phyloP scores from a whole-genome alignment of 495 filamentous ascomycete species.

The Thermothielavioides terrestris region DNA sequence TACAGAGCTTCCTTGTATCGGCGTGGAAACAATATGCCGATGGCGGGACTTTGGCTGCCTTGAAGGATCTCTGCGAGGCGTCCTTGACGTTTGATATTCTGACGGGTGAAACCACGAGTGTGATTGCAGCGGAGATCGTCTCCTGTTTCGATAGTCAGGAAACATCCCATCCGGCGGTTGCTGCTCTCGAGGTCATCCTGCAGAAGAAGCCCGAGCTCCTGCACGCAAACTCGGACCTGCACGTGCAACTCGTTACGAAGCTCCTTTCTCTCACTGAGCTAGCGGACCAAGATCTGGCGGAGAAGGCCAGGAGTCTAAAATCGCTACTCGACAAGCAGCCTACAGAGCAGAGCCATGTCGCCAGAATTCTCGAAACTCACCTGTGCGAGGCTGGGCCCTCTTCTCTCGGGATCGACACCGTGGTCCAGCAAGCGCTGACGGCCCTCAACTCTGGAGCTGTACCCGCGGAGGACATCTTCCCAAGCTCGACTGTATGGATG shows the following conservation, averaged over 20 bases:
- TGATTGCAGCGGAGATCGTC: slow-evolving; percentile 25
- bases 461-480: slow-evolving; percentile 32
- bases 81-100: slow-evolving; percentile 28
- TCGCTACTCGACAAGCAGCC: slow-evolving; percentile 28
- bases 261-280: slow-evolving; percentile 39
- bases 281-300: slow-evolving; percentile 22
- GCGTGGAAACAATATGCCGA: slow-evolving; percentile 27
- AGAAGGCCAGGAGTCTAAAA: slow-evolving; percentile 25
- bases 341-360: slow-evolving; percentile 20
- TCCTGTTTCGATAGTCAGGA: slow-evolving; percentile 8
- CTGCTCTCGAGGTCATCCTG: slow-evolving; percentile 33
- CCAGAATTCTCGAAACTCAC: slow-evolving; percentile 34
- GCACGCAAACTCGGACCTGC: slow-evolving; percentile 22
- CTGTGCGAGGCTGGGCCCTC: slow-evolving; percentile 30
- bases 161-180: slow-evolving; percentile 18
- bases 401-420: slow-evolving; percentile 39
- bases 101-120: slow-evolving; percentile 14
- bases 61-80: slow-evolving; percentile 34
- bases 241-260: slow-evolving; percentile 35
- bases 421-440: slow-evolving; percentile 35
- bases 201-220: slow-evolving; percentile 29
- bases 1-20: slow-evolving; percentile 35
- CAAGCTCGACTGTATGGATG: slow-evolving; percentile 36
- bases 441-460: slow-evolving; percentile 12
- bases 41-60: slow-evolving; percentile 10